Evolutionary conservation across 2,329 filamentous ascomycete species (phyloP), one percentile per base, ranked within the genome.

Genomic region (Penicillium sp.): DNA sequence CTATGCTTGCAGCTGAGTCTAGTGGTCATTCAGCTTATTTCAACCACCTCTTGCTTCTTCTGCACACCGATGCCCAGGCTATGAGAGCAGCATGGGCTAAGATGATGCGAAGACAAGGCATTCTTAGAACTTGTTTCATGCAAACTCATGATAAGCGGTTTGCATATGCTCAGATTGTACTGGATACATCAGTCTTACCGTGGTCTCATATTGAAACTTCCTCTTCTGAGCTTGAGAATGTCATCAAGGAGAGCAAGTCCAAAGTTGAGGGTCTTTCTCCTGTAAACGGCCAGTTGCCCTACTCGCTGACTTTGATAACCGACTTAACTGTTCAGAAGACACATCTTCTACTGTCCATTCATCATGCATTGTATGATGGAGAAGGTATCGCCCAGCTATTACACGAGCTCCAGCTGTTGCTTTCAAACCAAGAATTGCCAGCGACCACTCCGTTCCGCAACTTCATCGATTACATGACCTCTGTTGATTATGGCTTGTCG

Each of bases 341-440:
- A 5, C 44, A 67, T 32, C 61, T 74, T 14, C 63, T 81, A 3
- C 75, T 87, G 46, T 78, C 77, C 22, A 85, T 85, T 64, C 92
- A 96, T 65, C 92, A 97, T 73, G 89, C 90, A 2, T 77, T 96
- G 0, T 96, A 96, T 65, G 92, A 97, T 72, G 92, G 89, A 0
- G 85, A 88, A 35, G 90, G 91, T 0, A 88, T 96, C 66, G 77
- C 81, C 1, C 78, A 80, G 9, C 77, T 97, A 0, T 80, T 93
- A 24, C 72, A 82, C 0, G 92, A 96, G 66, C 76, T 95, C 1
- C 85, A 94, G 64, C 69, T 77, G 2, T 60, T 83, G 3, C 85
- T 87, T 34, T 58, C 71, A 1, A 81, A 79, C 0, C 50, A 73
- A 0, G 8, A 64, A 0, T 74, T 94, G 1, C 72, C 76, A 0